Evolutionary conservation across 805 yeast species (phyloP).

Genomic region (Saccharomycodes ludwigii): DNA sequence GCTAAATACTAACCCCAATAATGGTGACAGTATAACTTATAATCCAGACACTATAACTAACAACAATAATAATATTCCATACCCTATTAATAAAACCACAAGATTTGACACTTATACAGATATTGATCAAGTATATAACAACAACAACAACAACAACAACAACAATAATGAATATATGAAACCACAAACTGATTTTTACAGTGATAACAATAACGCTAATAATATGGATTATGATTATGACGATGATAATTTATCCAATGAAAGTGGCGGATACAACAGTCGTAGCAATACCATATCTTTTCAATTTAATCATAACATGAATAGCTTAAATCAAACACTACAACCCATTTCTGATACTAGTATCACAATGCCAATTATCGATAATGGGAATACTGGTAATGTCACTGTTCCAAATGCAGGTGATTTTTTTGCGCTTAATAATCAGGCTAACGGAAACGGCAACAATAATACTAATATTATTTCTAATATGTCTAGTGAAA

Average conservation of each 20-base stretch:
- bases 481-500: too few species aligned
- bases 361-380: too few species aligned
- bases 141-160: conserved; percentile 1
- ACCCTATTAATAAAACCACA: neutral
- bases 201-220: neutral
- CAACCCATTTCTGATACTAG: neutral
- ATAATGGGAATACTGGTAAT: too few species aligned
- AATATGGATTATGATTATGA: conserved; percentile 2
- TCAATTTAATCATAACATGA: conserved; percentile 1
- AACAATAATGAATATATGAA: conserved; percentile 3
- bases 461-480: too few species aligned
- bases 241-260: too few species aligned
- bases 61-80: neutral
- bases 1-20: too few species aligned
- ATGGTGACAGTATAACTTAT: too few species aligned
- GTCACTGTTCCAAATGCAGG: too few species aligned
- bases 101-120: neutral
- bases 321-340: neutral
- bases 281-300: conserved; percentile 4
- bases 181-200: neutral
- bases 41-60: too few species aligned
- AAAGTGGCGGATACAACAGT: too few species aligned
- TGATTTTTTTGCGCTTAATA: neutral
- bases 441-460: too few species aligned
- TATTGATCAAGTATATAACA: neutral